Conservation (phyloP, 2,329 filamentous ascomycete genomes). For the Torrubiella hemipterigena region DNA sequence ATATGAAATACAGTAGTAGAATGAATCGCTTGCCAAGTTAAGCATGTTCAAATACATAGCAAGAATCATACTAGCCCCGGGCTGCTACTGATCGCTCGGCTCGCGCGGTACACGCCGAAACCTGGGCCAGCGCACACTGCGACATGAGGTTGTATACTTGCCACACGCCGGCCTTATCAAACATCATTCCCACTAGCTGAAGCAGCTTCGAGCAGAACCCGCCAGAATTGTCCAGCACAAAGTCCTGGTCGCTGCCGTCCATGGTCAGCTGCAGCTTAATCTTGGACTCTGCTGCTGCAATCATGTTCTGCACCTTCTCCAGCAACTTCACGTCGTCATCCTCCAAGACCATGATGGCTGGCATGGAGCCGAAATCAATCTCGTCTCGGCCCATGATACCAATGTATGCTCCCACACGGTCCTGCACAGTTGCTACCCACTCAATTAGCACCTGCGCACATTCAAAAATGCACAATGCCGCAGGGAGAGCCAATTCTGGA, state of each 20-base stretch:
- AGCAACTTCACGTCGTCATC: conserved; percentile 84
- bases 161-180: conserved; percentile 86
- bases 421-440: conserved; percentile 87
- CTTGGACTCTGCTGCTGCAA: conserved; percentile 67
- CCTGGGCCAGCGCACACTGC: conserved; percentile 42
- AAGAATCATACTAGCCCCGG: no score
- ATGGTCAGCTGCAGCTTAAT: conserved; percentile 46
- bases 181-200: conserved; percentile 71
- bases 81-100: no score
- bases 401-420: conserved; percentile 80
- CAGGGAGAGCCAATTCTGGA: conserved; percentile 78
- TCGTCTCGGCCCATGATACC: conserved; percentile 77
- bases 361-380: conserved; percentile 67
- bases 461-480: conserved; percentile 85
- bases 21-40: no score
- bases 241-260: conserved; percentile 37
- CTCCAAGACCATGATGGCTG: conserved; percentile 80
- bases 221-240: conserved; percentile 46
- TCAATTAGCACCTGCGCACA: conserved; percentile 89
- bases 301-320: conserved; percentile 68
- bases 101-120: no score
- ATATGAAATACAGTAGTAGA: no score
- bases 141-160: conserved; percentile 51
- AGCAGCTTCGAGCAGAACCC: conserved; percentile 80
- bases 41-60: no score